Percentiles rank a stretch among this genome's conserved stretches.
These are phyloP conservation scores for Collybiopsis luxurians DNA, from an alignment of 768 basidiomycete genomes.

Conservation along the genomic window DNA sequence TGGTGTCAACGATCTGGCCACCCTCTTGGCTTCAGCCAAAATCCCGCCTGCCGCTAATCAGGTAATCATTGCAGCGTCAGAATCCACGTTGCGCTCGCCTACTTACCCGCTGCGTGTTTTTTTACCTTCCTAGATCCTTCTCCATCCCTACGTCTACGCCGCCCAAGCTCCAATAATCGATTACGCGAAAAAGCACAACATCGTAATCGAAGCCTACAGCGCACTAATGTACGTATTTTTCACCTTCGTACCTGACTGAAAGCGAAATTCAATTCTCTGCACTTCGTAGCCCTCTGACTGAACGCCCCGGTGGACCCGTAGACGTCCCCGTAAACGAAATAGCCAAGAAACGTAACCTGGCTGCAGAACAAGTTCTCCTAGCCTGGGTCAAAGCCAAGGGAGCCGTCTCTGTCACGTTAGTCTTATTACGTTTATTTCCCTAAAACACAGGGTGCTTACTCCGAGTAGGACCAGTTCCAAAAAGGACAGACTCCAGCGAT, in stretches of 20 bases:
- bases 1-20: slow-evolving; percentile 47
- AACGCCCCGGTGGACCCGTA: slow-evolving; percentile 50
- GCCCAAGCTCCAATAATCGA: slow-evolving; percentile 54
- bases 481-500: slow-evolving; percentile 61
- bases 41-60: slow-evolving; percentile 69
- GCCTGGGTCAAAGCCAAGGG: slow-evolving; percentile 74
- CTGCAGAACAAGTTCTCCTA: slow-evolving; percentile 65
- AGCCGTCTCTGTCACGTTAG: slow-evolving; percentile 61
- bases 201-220: slow-evolving; percentile 74
- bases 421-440: slow-evolving; percentile 6
- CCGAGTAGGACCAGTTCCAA: slow-evolving; percentile 58
- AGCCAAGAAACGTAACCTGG: slow-evolving; percentile 46
- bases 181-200: slow-evolving; percentile 53
- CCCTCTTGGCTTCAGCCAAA: slow-evolving; percentile 56
- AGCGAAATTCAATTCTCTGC: background rate
- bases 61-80: slow-evolving; percentile 28
- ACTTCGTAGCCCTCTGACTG: slow-evolving; percentile 1
- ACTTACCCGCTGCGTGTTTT: background rate
- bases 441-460: background rate
- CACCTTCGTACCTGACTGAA: background rate
- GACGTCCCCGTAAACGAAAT: slow-evolving; percentile 57
- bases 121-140: slow-evolving; percentile 44
- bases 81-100: background rate
- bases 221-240: slow-evolving; percentile 48
- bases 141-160: slow-evolving; percentile 70